A percentile compares a stretch with the other conserved stretches of the same genome.
These are phyloP conservation scores for Periconia sp. DNA, from an alignment of 2,329 filamentous ascomycete species.

Conservation along the genomic window DNA sequence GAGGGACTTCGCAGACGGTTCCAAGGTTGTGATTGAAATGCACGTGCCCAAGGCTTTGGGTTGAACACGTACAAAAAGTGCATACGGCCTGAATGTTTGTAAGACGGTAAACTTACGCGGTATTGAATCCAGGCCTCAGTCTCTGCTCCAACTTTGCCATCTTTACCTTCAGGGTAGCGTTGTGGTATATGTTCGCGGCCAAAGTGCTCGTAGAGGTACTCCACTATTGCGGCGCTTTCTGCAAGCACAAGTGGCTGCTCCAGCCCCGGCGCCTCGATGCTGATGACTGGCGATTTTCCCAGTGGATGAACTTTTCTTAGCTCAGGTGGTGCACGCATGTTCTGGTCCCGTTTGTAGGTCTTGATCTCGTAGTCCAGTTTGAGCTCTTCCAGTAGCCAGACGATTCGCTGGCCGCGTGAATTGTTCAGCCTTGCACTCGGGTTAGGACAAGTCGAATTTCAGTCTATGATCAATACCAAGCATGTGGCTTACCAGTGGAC, in stretches of 20 bases:
- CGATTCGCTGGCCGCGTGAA: slow-evolving; percentile 78
- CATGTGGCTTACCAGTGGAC: slow-evolving; percentile 35
- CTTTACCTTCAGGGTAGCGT: slow-evolving; percentile 55
- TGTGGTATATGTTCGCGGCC: slow-evolving; percentile 55
- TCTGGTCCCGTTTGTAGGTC: slow-evolving; percentile 68
- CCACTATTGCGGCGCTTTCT: slow-evolving; percentile 78
- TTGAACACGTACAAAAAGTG: too few relatives aligned
- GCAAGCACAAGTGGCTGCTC: slow-evolving; percentile 65
- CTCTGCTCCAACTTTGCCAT: slow-evolving; percentile 59
- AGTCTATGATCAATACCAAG: background rate
- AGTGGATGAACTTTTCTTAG: slow-evolving; percentile 79
- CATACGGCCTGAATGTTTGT: too few relatives aligned
- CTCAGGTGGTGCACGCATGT: slow-evolving; percentile 72
- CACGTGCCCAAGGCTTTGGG: too few relatives aligned
- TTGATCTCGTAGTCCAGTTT: slow-evolving; percentile 78
- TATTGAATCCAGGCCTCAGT: slow-evolving; percentile 63
- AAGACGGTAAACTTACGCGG: slow-evolving; percentile 35
- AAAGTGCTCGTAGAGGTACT: slow-evolving; percentile 77
- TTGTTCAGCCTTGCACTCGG: slow-evolving; percentile 68
- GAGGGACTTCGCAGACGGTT: too few relatives aligned
- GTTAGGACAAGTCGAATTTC: slow-evolving; percentile 1
- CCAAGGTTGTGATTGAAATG: too few relatives aligned
- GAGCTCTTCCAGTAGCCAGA: slow-evolving; percentile 86
- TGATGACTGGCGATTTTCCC: slow-evolving; percentile 82
- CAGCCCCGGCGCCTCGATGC: slow-evolving; percentile 56